Conservation (phyloP, 768 basidiomycete genomes). For the Pholiota molesta region DNA sequence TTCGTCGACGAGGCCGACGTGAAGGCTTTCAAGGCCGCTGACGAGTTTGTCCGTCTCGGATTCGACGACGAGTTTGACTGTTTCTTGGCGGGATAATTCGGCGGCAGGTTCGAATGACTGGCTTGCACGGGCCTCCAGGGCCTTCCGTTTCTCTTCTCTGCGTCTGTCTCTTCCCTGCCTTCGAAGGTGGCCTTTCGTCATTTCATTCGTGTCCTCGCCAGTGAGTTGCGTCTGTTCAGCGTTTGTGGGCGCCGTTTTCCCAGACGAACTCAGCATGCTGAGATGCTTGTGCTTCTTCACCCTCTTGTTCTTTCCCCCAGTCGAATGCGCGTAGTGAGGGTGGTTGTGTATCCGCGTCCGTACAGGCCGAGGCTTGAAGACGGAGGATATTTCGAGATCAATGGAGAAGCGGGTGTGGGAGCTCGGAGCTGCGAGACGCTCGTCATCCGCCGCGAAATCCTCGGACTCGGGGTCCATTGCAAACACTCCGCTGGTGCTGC, state of each 20-base stretch:
- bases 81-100: not conserved
- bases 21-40: slow-evolving; percentile 34
- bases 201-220: slow-evolving; percentile 17
- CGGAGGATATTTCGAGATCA: slow-evolving; percentile 69
- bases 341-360: slow-evolving; percentile 43
- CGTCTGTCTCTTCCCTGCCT: slow-evolving; percentile 53
- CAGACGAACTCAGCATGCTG: slow-evolving; percentile 21
- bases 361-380: slow-evolving; percentile 74
- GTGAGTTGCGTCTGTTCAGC: slow-evolving; percentile 17
- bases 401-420: slow-evolving; percentile 36
- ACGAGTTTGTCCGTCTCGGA: slow-evolving; percentile 30
- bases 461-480: slow-evolving; percentile 51
- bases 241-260: slow-evolving; percentile 8
- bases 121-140: slow-evolving; percentile 32
- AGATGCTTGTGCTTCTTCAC: slow-evolving; percentile 42
- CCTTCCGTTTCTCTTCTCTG: slow-evolving; percentile 49
- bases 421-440: slow-evolving; percentile 23
- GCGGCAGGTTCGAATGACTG: slow-evolving; percentile 19
- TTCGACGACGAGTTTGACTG: slow-evolving; percentile 1
- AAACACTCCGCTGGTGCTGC: slow-evolving; percentile 37
- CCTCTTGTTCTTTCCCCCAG: slow-evolving; percentile 39
- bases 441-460: slow-evolving; percentile 33
- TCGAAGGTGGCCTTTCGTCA: slow-evolving; percentile 38
- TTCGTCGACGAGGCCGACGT: slow-evolving; percentile 28
- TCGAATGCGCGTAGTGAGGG: slow-evolving; percentile 27